Evolutionary conservation across 225 moss, liverwort and hornwort genomes (phyloP), one percentile per base, ranked within the genome.

Genomic region (Thuidium tamariscinum): DNA sequence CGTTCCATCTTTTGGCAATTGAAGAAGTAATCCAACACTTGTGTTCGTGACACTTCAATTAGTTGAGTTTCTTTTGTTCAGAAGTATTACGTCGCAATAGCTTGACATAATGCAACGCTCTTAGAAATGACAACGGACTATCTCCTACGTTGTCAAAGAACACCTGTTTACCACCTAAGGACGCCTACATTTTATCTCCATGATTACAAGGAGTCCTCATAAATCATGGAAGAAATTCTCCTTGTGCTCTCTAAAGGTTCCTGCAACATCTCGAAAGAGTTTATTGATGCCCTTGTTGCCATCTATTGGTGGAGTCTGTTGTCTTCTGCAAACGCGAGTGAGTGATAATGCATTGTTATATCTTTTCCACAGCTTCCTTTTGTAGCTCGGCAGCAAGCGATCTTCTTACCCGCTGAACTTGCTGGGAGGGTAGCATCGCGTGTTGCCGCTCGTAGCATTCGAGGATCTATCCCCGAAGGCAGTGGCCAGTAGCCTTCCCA

Each of bases 321-420:
- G 36, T 37, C 55, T 25, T 76, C 36, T 15, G 36, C 54, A 36
- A 54, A 4, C 10, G 25, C 10, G 25, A 23, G n/a, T 14, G 10
- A 36, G 54, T 25, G 76, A 26, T 10, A 5, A 36, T 90, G 92
- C 44, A 61, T 65, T 83, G 44, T 60, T 46, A 25, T 74, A 81
- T 26, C 12, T 46, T 64, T 46, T 56, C 39, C 83, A 21, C 90
- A 98, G 95, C 91, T 98, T 71, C 94, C 97, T 22, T 91, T 97
- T 80, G 84, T 84, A 79, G 95, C 94, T 11, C 96, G 91, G 89
- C 90, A 92, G 81, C 94, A 93, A 87, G 96, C 97, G 72, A 66
- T 97, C 51, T 79, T 95, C n/a, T 87, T 98, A 44, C 98, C 98
- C 42, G 92, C 89, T 52, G 96, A 96, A 10, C 91, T 98, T 79